These are phyloP conservation scores for Catunica adiposa DNA, from an alignment of 2,329 filamentous ascomycete genomes.

Conservation along the genomic window DNA sequence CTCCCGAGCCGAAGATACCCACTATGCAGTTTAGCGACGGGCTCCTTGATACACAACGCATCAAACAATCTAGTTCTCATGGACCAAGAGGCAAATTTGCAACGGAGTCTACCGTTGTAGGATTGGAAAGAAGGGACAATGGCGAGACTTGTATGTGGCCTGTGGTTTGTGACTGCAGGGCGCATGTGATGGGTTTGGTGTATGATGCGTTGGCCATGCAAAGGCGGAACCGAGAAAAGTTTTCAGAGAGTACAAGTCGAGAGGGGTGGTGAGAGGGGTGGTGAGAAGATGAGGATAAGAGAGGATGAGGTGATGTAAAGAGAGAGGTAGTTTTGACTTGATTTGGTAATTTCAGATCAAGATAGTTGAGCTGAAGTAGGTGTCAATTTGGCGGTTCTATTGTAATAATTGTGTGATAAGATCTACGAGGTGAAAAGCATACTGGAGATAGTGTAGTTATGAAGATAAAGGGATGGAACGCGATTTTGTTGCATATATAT, in stretches of 20 bases:
- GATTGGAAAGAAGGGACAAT: no score
- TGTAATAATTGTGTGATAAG: not conserved
- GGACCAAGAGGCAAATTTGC: no score
- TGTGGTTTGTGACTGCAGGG: no score
- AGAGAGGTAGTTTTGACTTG: not conserved
- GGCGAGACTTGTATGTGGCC: no score
- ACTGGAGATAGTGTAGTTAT: not conserved
- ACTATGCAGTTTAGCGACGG: no score
- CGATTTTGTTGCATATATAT: not conserved
- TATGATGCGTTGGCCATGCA: not conserved
- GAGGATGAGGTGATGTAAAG: not conserved
- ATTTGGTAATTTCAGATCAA: not conserved
- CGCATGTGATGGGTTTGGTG: no score
- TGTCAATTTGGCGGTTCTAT: not conserved
- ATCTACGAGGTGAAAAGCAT: not conserved
- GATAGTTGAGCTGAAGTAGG: not conserved
- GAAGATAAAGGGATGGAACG: not conserved
- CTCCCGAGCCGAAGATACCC: no score
- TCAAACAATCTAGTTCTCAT: no score
- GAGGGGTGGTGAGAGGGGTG: not conserved
- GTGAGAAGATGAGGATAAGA: not conserved
- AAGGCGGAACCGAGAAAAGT: not conserved
- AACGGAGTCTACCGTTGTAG: no score
- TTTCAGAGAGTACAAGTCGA: not conserved
- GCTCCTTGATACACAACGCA: no score